Conservation (phyloP, 495 filamentous ascomycete genomes). For the Xylaria intraflava region DNA sequence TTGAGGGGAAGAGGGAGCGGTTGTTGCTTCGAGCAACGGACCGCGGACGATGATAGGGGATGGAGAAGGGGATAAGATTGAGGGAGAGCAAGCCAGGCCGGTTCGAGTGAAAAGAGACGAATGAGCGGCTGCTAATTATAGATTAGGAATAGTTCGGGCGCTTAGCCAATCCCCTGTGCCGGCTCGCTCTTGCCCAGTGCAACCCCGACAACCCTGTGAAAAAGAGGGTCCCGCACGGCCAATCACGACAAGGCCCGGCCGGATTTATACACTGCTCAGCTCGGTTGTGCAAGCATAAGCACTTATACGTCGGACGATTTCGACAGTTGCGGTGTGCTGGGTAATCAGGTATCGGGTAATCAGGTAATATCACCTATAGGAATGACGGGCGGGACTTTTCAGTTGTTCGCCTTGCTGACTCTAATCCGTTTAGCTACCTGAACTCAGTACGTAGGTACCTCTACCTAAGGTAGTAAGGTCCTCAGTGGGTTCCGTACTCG, state of each 20-base stretch:
- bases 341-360: too few relatives aligned
- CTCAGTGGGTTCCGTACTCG: too few relatives aligned
- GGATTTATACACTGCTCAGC: too few relatives aligned
- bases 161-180: conserved; percentile 2
- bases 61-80: neutral
- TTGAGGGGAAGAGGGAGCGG: neutral
- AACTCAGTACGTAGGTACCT: too few relatives aligned
- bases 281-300: too few relatives aligned
- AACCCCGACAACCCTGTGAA: conserved; percentile 3
- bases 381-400: too few relatives aligned
- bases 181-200: conserved; percentile 2
- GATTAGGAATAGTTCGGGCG: conserved; percentile 16
- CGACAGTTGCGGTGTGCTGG: too few relatives aligned
- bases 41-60: neutral
- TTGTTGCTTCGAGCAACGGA: neutral
- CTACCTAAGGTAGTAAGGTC: too few relatives aligned
- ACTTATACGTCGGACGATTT: too few relatives aligned
- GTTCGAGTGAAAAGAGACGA: neutral
- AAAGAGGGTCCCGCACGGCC: neutral
- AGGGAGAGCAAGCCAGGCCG: neutral
- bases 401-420: too few relatives aligned
- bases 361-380: too few relatives aligned
- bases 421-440: too few relatives aligned
- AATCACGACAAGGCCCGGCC: neutral
- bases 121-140: conserved; percentile 17